Evolutionary conservation across 805 yeast genomes (phyloP), one percentile per base, ranked within the genome.

Genomic region (Millerago galiae): DNA sequence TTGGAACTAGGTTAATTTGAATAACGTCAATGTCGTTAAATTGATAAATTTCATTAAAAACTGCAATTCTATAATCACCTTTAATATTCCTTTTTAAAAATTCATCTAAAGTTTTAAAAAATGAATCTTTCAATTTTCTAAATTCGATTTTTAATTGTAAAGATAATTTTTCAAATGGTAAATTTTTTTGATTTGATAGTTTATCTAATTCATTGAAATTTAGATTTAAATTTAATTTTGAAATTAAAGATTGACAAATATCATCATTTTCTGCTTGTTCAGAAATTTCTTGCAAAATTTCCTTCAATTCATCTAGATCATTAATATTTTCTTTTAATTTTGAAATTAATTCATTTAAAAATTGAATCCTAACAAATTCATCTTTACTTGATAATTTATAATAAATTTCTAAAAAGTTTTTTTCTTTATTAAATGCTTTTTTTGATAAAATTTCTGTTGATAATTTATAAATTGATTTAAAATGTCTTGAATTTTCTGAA

Each of bases 1-100:
- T 54, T 2, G 82, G 81, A 15, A 63, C 61, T 51, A 76, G 66
- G 14, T 63, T 68, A 24, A 53, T 53, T 14, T 54, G 50, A 10
- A 67, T 55, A 8, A 71, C 49, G 0, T 58, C 56, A 4, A 54
- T 52, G 10, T 50, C 56, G 38, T 67, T 43, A 15, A 52, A 40
- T 10, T 69, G 62, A 42, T 71, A 66, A 4, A 70, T 60, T 41
- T 75, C 81, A 45, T 63, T 54, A 43, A 71, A 66, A 8, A 47
- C 9, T 63, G 54, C 24, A 53, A 59, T 30, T 49, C 51, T 36
- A 25, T 48, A 42, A 21, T 49, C 44, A 6, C 43, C 41, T 25
- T 51, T 28, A 13, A 44, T 37, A 15, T 41, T 40, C 5, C 26
- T 37, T 18, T 52, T 49, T 4, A 55, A 25, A 36, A 51, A 53